These are phyloP conservation scores for Mycena galericulata DNA, from an alignment of 768 basidiomycete species.

Conservation along the genomic window DNA sequence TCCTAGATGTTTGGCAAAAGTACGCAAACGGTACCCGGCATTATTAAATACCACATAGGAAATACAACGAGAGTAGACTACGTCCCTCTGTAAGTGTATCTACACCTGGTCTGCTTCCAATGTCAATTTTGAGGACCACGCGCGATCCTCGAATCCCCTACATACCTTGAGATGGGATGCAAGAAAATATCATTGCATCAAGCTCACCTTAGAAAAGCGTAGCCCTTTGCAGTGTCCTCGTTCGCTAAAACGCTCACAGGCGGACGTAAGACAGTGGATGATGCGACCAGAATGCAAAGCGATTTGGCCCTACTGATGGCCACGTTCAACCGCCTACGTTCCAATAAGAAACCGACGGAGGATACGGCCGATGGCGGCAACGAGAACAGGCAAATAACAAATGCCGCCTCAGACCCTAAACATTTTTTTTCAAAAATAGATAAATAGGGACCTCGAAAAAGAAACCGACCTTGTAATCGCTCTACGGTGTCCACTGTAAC, in stretches of 20 bases:
- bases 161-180: background rate
- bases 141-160: constrained; percentile 59
- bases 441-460: background rate
- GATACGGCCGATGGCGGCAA: constrained; percentile 51
- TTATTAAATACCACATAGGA: no score
- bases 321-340: constrained; percentile 62
- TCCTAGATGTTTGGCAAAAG: no score
- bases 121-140: constrained; percentile 56
- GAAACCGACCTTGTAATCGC: constrained; percentile 60
- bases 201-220: constrained; percentile 53
- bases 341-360: constrained; percentile 58
- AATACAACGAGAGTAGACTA: no score
- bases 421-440: background rate
- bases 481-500: constrained; percentile 65
- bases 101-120: constrained; percentile 55
- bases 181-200: background rate
- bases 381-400: constrained; percentile 66
- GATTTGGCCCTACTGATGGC: constrained; percentile 66
- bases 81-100: no score
- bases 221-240: constrained; percentile 59
- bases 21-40: no score
- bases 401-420: constrained; percentile 64
- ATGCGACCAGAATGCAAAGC: constrained; percentile 61
- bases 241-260: constrained; percentile 57
- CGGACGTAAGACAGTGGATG: constrained; percentile 57